Evolutionary conservation across 805 yeast genomes (phyloP), one percentile per base, ranked within the genome.

Genomic region (Yamadazyma laniorum): DNA sequence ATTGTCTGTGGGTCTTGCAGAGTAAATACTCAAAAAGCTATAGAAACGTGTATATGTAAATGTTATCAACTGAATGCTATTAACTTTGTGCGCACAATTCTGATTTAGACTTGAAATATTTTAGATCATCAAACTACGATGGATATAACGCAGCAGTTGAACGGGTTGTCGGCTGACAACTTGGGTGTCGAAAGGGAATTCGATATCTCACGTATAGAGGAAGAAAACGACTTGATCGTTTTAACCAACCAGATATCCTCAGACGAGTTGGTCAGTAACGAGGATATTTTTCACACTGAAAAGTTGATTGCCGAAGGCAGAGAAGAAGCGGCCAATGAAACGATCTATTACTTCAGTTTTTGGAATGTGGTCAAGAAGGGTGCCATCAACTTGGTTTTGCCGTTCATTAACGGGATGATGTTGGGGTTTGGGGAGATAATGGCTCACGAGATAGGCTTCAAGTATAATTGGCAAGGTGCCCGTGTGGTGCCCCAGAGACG

Each of bases 351-450:
- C 37, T 52, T 52, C 36, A 53, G 54, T 53, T 55, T 65, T 6
- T 67, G 71, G 69, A 56, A 56, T 4, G 61, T 75, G 26, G 30
- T 74, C 18, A 60, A 66, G 28, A 68, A 72, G n/a, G 63, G 83
- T 16, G 74, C 89, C 2, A 79, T 91, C 45, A 91, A 91, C 50
- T 62, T 91, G 49, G 56, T 89, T 1, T 63, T 91, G 32, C 98
- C 98, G 2, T 89, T 91, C 53, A 70, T 91, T 49, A 91, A 91
- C 53, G 98, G 98, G 6, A 68, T 91, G 62, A 90, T 90, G 96
- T 74, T 91, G 35, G 98, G 98, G 0, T 88, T 91, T 58, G 98
- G 98, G 2, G 98, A 91, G 65, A 80, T 91, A 15, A 67, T 87
- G 42, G 98, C 98, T 6, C 96, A 90, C 57, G 97, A 91, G 53